Conservation (phyloP, 2,329 filamentous ascomycete species). For the Parascedosporium putredinis region DNA sequence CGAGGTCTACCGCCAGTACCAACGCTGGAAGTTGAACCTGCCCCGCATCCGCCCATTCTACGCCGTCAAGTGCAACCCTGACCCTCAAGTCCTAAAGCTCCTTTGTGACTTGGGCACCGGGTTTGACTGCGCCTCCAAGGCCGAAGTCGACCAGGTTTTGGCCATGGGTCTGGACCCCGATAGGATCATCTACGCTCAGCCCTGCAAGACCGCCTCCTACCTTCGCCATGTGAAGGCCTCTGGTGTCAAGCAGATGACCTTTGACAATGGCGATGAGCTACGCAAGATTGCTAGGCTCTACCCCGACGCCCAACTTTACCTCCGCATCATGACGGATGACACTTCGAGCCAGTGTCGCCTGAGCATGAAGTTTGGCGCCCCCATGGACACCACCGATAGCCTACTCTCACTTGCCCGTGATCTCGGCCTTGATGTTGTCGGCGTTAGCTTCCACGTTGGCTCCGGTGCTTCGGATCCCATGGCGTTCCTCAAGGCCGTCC, state of each 20-base stretch:
- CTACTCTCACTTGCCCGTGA: constrained; percentile 72
- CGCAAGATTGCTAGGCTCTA: constrained; percentile 94
- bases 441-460: constrained; percentile 95
- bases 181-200: constrained; percentile 97
- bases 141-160: constrained; percentile 88
- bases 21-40: constrained; percentile 95
- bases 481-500: constrained; percentile 82
- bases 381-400: constrained; percentile 67
- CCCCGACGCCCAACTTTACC: constrained; percentile 79
- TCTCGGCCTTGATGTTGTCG: constrained; percentile 80
- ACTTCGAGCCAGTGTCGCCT: constrained; percentile 87
- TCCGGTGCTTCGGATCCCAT: constrained; percentile 91
- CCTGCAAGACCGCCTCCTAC: constrained; percentile 99
- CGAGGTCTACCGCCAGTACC: constrained; percentile 96
- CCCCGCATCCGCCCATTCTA: constrained; percentile 93
- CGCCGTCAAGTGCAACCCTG: constrained; percentile 98
- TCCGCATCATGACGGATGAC: constrained; percentile 94
- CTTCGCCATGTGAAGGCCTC: constrained; percentile 77
- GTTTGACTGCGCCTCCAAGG: constrained; percentile 97
- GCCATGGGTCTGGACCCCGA: constrained; percentile 71
- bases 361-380: constrained; percentile 94
- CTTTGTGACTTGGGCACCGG: constrained; percentile 82
- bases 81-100: constrained; percentile 77
- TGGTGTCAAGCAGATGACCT: constrained; percentile 96
- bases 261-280: constrained; percentile 95